phyloP scores from a whole-genome alignment of 805 yeast genomes.

The Candida coquimbonensis region DNA sequence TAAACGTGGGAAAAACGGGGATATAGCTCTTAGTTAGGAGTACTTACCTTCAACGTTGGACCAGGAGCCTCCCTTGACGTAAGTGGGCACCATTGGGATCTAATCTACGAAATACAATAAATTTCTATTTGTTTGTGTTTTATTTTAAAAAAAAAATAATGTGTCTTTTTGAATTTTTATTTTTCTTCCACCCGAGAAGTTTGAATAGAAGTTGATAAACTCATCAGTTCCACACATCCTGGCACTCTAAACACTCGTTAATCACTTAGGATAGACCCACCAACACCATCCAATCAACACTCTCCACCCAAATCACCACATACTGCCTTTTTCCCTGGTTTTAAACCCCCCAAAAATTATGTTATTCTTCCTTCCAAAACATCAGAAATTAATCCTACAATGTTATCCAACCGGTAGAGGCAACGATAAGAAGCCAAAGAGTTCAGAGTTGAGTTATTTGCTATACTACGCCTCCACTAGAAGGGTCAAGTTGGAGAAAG shows the following conservation, averaged over 20 bases:
- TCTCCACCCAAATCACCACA: too few relatives aligned
- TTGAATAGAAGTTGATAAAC: too few relatives aligned
- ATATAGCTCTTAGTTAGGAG: too few relatives aligned
- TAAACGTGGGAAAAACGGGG: background rate
- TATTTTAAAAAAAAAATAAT: background rate
- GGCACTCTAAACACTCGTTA: too few relatives aligned
- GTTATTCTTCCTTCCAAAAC: constrained; percentile 61
- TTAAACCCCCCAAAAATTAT: background rate
- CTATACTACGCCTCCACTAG: constrained; percentile 87
- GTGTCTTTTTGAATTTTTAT: background rate
- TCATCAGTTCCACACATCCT: too few relatives aligned
- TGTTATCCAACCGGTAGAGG: constrained; percentile 91
- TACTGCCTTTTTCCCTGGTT: background rate
- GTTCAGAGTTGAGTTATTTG: constrained; percentile 83
- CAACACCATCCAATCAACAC: too few relatives aligned
- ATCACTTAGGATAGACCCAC: too few relatives aligned
- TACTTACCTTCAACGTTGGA: constrained; percentile 46
- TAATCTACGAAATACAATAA: background rate
- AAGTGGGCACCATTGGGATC: constrained; percentile 46
- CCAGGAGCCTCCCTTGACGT: constrained; percentile 89
- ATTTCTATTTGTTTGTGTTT: background rate
- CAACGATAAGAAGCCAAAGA: constrained; percentile 83
- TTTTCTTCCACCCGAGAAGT: background rate
- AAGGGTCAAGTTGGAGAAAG: constrained; percentile 83
- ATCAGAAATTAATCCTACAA: constrained; percentile 81